Base-by-base conservation (phyloP, 305 asterid genomes). In the Fraxinus greggii region DNA sequence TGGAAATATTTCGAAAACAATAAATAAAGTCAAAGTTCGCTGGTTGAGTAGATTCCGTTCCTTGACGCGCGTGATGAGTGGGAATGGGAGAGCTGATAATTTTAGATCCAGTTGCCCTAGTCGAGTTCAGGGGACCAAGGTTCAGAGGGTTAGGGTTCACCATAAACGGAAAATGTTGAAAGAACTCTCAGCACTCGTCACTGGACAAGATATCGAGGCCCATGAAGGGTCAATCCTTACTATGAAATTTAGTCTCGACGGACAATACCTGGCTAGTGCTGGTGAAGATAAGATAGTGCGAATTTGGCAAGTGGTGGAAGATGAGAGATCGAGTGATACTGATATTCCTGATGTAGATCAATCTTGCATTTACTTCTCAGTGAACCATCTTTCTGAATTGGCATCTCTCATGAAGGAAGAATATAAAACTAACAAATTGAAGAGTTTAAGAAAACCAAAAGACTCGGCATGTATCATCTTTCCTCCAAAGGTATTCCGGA, bases 301-400 rank as follows among this genome's bases (percentile, higher is more conserved):
- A 51, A 85, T 96, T n/a, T 96, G 99, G 99, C 89, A 91, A 89
- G 94, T 96, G 72, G 90, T 93, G 80, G 98, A 93, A 88, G 97
- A 90, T 65, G 97, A 91, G 73, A 91, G 96, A 87, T 87, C 89
- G 17, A 83, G 88, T 45, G 88, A 88, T n/a, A 65, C 74, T 24
- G 97, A 94, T 78, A 79, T 90, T 33, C 93, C 94, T 1, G 95
- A 92, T 76, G 88, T 84, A 8, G 99, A 96, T 84, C 95, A 97
- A 10, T 93, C 99, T 7, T 90, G 98, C 45, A 88, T 92, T 78
- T 94, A 91, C 88, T 94, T 96, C 82, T 87, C 97, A 0, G 89
- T 92, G 69, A 96, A 90, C 76, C 90, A 86, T 85, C 94, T 89
- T n/a, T 94, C 95, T 33, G 94, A 93, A 87, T 83, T 96, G 87